phyloP scores from a whole-genome alignment of 768 basidiomycete species.

The Cystofilobasidium capitatum region DNA sequence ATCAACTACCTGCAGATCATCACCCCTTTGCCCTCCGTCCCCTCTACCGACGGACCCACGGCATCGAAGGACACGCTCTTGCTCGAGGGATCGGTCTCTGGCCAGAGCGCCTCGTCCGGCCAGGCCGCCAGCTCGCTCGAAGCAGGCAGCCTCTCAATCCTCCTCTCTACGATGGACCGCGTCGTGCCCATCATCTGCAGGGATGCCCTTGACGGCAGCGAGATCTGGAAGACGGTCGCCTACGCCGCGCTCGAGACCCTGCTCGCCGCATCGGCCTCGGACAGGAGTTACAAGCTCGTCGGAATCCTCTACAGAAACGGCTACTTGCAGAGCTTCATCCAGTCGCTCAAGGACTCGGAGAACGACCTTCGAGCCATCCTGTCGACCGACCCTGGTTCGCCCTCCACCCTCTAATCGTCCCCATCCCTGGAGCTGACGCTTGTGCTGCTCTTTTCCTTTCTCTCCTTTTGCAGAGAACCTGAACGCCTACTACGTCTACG shows the following conservation, averaged over 20 bases:
- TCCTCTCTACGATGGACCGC: constrained; percentile 62
- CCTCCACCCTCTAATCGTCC: not conserved
- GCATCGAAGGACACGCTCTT: constrained; percentile 25
- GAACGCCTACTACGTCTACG: constrained; percentile 85
- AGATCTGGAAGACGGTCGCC: constrained; percentile 94
- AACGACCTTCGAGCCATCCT: constrained; percentile 61
- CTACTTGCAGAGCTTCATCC: constrained; percentile 68
- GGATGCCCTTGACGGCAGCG: constrained; percentile 90
- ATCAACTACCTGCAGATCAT: constrained; percentile 84
- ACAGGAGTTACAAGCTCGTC: constrained; percentile 46
- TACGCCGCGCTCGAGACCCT: constrained; percentile 81
- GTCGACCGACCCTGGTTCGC: constrained; percentile 78
- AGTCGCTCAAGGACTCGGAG: constrained; percentile 75
- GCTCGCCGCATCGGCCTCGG: constrained; percentile 50
- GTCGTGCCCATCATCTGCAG: constrained; percentile 63
- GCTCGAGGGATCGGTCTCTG: constrained; percentile 21
- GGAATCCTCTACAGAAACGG: constrained; percentile 58
- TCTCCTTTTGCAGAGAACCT: constrained; percentile 56
- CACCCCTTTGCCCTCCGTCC: constrained; percentile 19
- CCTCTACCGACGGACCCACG: constrained; percentile 10
- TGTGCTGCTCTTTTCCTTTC: not conserved
- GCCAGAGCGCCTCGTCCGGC: constrained; percentile 20
- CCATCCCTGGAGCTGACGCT: not conserved
- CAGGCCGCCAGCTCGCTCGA: constrained; percentile 45
- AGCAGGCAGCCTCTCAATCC: constrained; percentile 52